A percentile compares a stretch with the other conserved stretches of the same genome.
Conservation (phyloP, 345 rosid genomes). For the Sapria himalayana region DNA sequence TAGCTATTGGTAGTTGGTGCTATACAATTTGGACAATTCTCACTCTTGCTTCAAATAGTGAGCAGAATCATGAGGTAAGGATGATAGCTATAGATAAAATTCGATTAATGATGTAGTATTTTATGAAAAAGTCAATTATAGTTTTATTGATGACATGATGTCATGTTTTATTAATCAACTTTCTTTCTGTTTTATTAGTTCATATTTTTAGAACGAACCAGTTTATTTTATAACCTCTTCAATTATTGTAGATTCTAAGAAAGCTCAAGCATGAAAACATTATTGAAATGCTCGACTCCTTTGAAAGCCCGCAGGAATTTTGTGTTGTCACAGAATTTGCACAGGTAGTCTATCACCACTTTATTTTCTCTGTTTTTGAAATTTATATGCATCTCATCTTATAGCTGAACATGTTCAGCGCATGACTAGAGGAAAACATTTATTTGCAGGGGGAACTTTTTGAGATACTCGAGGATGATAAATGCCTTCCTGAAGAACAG, state of each 20-base stretch:
- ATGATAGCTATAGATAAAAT: too few species aligned
- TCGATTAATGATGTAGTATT: not conserved
- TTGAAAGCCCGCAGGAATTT: constrained; percentile 82
- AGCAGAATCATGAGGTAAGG: too few species aligned
- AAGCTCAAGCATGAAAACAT: constrained; percentile 90
- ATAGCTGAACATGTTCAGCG: constrained; percentile 2
- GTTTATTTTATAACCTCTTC: constrained; percentile 4
- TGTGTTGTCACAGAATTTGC: constrained; percentile 98
- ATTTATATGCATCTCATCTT: not conserved
- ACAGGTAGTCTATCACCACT: constrained; percentile 33
- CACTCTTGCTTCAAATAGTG: too few species aligned
- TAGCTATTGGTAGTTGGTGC: too few species aligned
- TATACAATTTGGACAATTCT: too few species aligned
- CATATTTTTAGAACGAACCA: too few species aligned
- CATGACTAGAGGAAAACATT: constrained; percentile 1
- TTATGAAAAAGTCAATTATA: not conserved
- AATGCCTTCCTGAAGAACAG: constrained; percentile 91
- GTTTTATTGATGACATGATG: not conserved
- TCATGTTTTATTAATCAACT: too few species aligned
- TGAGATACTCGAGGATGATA: constrained; percentile 94
- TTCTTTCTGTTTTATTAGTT: too few species aligned
- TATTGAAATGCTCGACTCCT: constrained; percentile 90
- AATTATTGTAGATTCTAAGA: constrained; percentile 52
- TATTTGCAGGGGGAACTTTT: constrained; percentile 69
- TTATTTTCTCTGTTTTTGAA: constrained; percentile 1